phyloP scores from a whole-genome alignment of 2,329 filamentous ascomycete species.

The Diaporthe ilicicola region DNA sequence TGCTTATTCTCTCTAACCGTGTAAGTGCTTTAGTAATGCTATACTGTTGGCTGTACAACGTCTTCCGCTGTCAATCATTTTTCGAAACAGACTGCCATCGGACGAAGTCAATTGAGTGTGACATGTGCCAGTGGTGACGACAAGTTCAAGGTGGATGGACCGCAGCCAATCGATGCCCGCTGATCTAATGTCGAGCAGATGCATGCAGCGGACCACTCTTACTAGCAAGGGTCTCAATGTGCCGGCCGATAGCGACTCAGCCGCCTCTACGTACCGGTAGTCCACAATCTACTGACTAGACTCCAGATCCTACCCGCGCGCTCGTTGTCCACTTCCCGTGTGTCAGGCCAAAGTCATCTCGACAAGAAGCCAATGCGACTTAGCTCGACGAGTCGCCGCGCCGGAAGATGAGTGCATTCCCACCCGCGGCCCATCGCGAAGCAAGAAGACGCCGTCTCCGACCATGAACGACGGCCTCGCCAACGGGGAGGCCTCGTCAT shows the following conservation, averaged over 20 bases:
- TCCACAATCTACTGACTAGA: no score
- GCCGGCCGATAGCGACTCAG: constrained; percentile 3
- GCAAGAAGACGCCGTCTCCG: constrained; percentile 26
- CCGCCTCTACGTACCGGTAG: neutral
- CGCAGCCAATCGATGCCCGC: no score
- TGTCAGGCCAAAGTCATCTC: neutral
- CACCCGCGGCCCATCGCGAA: constrained; percentile 22
- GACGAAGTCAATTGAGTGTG: no score
- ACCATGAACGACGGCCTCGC: constrained; percentile 34
- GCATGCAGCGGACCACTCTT: neutral
- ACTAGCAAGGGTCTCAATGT: neutral
- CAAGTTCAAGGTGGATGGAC: no score
- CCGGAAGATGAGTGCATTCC: constrained; percentile 29
- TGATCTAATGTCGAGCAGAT: neutral
- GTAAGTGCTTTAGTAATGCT: no score
- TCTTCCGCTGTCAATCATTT: no score
- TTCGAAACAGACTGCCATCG: no score
- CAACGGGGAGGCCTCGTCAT: constrained; percentile 42
- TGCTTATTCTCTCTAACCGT: no score
- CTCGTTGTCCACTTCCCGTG: neutral
- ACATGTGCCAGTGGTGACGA: no score
- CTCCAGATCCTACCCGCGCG: neutral
- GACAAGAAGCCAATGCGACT: constrained; percentile 6
- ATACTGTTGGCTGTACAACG: no score
- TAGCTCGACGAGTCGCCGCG: constrained; percentile 15